These are phyloP conservation scores for Pythium chondricola DNA, from an alignment of 352 stramenopile genomes.

Conservation along the genomic window DNA sequence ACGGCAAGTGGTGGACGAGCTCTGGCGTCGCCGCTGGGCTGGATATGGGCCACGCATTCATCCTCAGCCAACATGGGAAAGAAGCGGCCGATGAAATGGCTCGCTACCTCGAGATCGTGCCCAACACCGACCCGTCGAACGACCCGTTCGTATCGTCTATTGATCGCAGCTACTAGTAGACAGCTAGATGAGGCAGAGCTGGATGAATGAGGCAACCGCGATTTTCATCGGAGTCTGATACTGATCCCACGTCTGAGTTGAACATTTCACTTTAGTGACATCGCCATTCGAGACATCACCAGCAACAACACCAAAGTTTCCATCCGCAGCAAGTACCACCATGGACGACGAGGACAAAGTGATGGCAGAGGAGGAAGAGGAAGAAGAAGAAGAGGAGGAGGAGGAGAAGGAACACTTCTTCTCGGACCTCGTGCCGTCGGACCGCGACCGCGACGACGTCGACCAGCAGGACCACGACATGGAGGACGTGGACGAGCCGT, in stretches of 20 bases:
- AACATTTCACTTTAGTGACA: conserved; percentile 7
- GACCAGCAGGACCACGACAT: conserved; percentile 12
- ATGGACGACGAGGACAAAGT: conserved; percentile 23
- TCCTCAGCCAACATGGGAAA: conserved; percentile 23
- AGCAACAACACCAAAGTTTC: too few relatives aligned
- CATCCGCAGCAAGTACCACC: not conserved
- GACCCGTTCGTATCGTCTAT: conserved; percentile 34
- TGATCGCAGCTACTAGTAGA: not conserved
- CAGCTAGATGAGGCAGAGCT: too few relatives aligned
- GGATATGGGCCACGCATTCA: conserved; percentile 54
- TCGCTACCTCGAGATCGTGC: conserved; percentile 32
- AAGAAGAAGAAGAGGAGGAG: conserved; percentile 18
- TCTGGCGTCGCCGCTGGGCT: conserved; percentile 56
- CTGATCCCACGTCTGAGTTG: too few relatives aligned
- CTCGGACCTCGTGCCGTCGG: conserved; percentile 11
- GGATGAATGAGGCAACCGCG: too few relatives aligned
- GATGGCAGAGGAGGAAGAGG: too few relatives aligned
- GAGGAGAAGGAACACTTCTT: conserved; percentile 21
- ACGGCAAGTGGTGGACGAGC: conserved; percentile 51
- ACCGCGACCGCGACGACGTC: conserved; percentile 11
- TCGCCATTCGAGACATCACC: too few relatives aligned
- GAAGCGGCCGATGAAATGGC: conserved; percentile 25
- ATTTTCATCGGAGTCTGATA: too few relatives aligned
- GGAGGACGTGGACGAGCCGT: conserved; percentile 11
- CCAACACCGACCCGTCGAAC: conserved; percentile 26